Evolutionary conservation across 257 asterid species (phyloP).

Genomic region (Gardenia jasminoides): DNA sequence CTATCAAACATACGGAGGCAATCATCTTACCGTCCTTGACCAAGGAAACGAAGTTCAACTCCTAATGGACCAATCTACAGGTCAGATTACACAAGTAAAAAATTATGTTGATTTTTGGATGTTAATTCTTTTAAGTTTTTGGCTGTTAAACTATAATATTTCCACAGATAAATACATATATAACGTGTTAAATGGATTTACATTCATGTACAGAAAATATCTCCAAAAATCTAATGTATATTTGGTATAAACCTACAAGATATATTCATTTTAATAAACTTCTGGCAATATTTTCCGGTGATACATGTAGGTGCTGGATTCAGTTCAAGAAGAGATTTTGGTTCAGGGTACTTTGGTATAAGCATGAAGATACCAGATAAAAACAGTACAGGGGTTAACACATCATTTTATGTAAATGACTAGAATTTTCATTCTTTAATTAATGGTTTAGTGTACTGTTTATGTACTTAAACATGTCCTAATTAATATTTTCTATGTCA

Average conservation of each 20-base stretch:
- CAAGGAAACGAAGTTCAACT: conserved; percentile 22
- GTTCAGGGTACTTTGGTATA: conserved; percentile 24
- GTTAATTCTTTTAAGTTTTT: too few species aligned
- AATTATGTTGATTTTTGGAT: too few species aligned
- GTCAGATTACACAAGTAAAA: not conserved
- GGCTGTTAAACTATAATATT: not conserved
- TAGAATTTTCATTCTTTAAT: not conserved
- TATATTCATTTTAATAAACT: too few species aligned
- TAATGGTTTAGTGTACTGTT: not conserved
- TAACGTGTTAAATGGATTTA: too few species aligned
- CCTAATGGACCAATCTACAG: conserved; percentile 17
- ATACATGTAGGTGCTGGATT: conserved; percentile 30
- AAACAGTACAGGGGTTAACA: conserved; percentile 15
- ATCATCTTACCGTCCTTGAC: conserved; percentile 17
- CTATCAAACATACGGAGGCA: conserved; percentile 17
- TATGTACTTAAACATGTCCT: not conserved
- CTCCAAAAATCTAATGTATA: too few species aligned
- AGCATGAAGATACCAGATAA: conserved; percentile 24
- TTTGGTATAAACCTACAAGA: too few species aligned
- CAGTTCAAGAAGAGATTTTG: conserved; percentile 19
- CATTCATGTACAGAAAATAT: too few species aligned
- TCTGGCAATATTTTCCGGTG: not conserved
- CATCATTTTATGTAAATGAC: conserved; percentile 25
- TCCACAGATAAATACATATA: too few species aligned
- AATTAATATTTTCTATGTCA: not conserved